Evolutionary conservation across 768 basidiomycete genomes (phyloP).

Genomic region (Udeniomyces megalosporus): DNA sequence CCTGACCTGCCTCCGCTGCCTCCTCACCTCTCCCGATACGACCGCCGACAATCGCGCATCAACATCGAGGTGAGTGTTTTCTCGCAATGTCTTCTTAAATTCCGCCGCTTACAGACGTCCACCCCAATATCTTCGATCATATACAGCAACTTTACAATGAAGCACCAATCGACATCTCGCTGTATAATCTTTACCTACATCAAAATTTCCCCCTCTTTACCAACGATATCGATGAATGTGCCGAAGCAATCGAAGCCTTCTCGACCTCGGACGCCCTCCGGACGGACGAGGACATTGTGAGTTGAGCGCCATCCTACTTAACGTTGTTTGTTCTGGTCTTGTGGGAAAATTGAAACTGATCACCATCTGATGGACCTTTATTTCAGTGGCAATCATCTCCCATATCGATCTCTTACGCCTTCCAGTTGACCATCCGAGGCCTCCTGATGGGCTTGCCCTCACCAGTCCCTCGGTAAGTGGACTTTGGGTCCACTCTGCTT

Average conservation of each 20-base stretch:
- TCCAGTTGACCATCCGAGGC: conserved; percentile 65
- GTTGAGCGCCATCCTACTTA: conserved; percentile 5
- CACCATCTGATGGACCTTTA: not conserved
- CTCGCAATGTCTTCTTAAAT: conserved; percentile 16
- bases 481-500: too few relatives aligned
- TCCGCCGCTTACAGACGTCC: not conserved
- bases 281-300: conserved; percentile 30
- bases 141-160: conserved; percentile 57
- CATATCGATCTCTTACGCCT: conserved; percentile 40
- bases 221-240: conserved; percentile 47
- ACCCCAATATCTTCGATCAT: not conserved
- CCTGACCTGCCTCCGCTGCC: not conserved
- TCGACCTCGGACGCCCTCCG: conserved; percentile 27
- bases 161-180: conserved; percentile 76
- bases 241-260: conserved; percentile 21
- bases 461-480: conserved; percentile 50
- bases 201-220: conserved; percentile 87
- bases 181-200: conserved; percentile 79
- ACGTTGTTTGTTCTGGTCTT: not conserved
- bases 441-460: conserved; percentile 73
- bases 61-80: conserved; percentile 46
- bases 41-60: conserved; percentile 53
- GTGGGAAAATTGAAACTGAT: not conserved
- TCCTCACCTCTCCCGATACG: conserved; percentile 42
- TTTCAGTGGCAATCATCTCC: conserved; percentile 14